Evolutionary conservation across 352 stramenopile species (phyloP), one percentile per base, ranked within the genome.

Genomic region (Halophytophthora polymorphica): DNA sequence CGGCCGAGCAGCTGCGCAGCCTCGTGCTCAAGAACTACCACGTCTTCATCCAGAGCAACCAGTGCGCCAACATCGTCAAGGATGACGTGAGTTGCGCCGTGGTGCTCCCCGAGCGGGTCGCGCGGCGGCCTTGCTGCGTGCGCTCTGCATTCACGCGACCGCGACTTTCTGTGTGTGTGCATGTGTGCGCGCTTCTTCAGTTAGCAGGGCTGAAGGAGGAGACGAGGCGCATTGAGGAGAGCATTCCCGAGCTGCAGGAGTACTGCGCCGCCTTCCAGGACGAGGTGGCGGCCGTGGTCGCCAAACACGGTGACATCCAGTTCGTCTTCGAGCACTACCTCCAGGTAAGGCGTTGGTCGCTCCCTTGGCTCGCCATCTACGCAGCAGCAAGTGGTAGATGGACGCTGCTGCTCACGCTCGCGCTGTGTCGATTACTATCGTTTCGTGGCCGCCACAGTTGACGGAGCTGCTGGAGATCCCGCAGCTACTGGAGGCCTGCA

Each of bases 381-480:
- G 35, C 35, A n/a, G 10, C 17, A 19, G 11, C 22, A 50, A 1
- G 8, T 18, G 1, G 15, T 50, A 46, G 25, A 39, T 33, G 56
- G 44, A 28, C 10, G 7, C 29, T 44, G 22, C 44, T 53, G 15
- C 40, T 34, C 31, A 33, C 2, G 38, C 14, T n/a, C 34, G 6
- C 19, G 36, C 23, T 43, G 58, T 50, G 50, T 47, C 37, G 54
- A 34, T 41, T 34, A 46, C 57, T 45, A 45, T 58, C 49, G 28
- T 61, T 21, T 2, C 40, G n/a, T 38, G 31, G 52, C 17, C 34
- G 36, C 14, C 6, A 10, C 49, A 97, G 83, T 64, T 99, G 29
- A 87, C 98, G n/a, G 95, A 99, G 66, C 69, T 99, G 18, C 73
- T 99, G 45, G 96, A 99, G 76, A 91, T 99, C 25, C 97, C 97